phyloP scores from a whole-genome alignment of 1,284 basidiomycete species.

The Polyporus tsugae region DNA sequence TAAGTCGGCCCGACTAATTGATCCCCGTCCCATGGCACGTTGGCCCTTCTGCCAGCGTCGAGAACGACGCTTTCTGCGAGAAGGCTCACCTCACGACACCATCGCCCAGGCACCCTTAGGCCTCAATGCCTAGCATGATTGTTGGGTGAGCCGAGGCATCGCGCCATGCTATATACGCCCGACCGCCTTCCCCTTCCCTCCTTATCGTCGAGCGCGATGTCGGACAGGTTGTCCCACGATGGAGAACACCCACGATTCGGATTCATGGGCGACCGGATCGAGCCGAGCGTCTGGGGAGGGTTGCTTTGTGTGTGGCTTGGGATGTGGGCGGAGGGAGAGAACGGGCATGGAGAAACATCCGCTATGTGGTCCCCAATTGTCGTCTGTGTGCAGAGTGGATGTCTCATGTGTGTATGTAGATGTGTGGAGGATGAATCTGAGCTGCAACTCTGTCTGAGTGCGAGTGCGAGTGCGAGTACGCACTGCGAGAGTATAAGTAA shows the following conservation, averaged over 20 bases:
- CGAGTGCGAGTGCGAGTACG: not conserved
- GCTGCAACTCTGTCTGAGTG: constrained; percentile 29
- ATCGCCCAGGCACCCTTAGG: not conserved
- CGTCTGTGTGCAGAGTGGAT: constrained; percentile 7
- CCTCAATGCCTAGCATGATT: not conserved
- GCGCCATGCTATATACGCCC: not conserved
- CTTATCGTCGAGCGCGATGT: constrained; percentile 10
- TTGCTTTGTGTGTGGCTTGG: not conserved
- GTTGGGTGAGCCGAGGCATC: not conserved
- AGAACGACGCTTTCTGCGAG: not conserved
- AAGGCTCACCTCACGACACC: not conserved
- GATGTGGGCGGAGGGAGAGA: not conserved
- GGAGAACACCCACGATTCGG: constrained; percentile 4
- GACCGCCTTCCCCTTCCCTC: constrained; percentile 9
- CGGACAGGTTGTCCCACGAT: constrained; percentile 10
- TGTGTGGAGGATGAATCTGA: constrained; percentile 17
- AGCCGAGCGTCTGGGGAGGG: constrained; percentile 8
- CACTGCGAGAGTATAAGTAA: too few relatives aligned
- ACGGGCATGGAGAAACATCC: constrained; percentile 11
- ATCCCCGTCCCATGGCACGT: not conserved
- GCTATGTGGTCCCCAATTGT: constrained; percentile 17
- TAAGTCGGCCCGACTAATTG: not conserved
- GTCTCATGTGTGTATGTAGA: constrained; percentile 13
- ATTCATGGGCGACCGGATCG: constrained; percentile 9
- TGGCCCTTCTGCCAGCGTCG: not conserved